Evolutionary conservation across 129 eudicot species (phyloP).

Genomic region (Apium graveolens): DNA sequence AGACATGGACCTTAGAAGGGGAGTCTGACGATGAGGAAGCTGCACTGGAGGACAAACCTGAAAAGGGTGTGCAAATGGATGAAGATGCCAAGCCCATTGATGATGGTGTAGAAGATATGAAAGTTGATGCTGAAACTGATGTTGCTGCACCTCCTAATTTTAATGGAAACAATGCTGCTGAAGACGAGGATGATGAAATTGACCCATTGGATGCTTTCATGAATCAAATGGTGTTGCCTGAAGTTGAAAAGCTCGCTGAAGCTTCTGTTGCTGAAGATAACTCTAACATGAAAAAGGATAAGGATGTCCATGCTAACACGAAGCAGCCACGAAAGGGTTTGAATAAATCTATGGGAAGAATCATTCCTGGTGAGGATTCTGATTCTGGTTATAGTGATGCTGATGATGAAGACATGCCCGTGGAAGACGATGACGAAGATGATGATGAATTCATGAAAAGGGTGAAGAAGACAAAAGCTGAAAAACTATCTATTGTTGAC

Average conservation of each 20-base stretch:
- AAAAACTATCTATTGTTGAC: conserved; percentile 24
- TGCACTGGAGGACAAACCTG: conserved; percentile 35
- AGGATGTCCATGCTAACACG: conserved; percentile 17
- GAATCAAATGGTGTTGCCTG: conserved; percentile 80
- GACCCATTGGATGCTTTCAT: conserved; percentile 86
- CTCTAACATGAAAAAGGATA: conserved; percentile 33
- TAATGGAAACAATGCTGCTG: conserved; percentile 27
- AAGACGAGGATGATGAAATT: conserved; percentile 48
- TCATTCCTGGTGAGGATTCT: conserved; percentile 72
- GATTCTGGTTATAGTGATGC: conserved; percentile 45
- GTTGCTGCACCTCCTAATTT: conserved; percentile 17
- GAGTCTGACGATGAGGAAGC: conserved; percentile 92
- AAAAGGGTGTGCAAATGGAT: conserved; percentile 41
- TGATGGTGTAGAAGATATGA: conserved; percentile 30
- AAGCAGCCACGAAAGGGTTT: conserved; percentile 30
- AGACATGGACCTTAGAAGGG: conserved; percentile 78
- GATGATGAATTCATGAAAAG: conserved; percentile 30
- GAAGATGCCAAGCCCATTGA: conserved; percentile 25
- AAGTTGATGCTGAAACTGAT: conserved; percentile 33
- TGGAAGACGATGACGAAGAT: conserved; percentile 29
- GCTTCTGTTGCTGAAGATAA: conserved; percentile 24
- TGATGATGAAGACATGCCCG: conserved; percentile 37
- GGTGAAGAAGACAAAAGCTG: conserved; percentile 29
- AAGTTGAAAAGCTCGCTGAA: conserved; percentile 53
- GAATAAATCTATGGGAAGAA: conserved; percentile 59